A percentile compares a stretch with the other conserved stretches of the same genome.
These are phyloP conservation scores for Ceratonia siliqua DNA, from an alignment of 306 rosid genomes.

Conservation along the genomic window DNA sequence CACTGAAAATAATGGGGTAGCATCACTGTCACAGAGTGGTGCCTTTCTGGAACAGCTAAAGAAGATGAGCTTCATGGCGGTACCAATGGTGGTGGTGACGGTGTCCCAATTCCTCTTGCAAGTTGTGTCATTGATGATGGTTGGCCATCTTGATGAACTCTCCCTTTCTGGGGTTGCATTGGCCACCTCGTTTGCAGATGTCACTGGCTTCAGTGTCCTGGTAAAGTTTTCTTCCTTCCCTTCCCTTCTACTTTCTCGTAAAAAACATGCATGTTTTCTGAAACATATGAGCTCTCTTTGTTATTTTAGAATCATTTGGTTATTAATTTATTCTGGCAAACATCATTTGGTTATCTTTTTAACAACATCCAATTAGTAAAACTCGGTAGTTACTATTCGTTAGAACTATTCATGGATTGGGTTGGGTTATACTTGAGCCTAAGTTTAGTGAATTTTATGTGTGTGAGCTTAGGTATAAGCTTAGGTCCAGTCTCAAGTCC, in stretches of 20 bases:
- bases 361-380: no score
- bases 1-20: background rate
- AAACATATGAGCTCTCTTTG: background rate
- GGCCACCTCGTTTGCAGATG: slow-evolving; percentile 34
- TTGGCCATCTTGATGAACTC: slow-evolving; percentile 30
- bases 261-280: background rate
- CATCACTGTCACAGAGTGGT: background rate
- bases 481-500: no score
- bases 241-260: background rate
- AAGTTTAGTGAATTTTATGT: no score
- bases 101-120: slow-evolving; percentile 31
- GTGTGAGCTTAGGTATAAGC: no score
- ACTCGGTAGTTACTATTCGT: no score
- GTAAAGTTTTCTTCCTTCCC: background rate
- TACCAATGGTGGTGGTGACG: slow-evolving; percentile 38
- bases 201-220: slow-evolving; percentile 35
- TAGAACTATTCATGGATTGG: no score
- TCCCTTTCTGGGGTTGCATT: slow-evolving; percentile 35
- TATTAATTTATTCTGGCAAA: no score
- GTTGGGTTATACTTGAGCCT: no score
- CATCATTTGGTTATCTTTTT: no score
- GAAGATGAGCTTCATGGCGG: slow-evolving; percentile 26
- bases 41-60: slow-evolving; percentile 14
- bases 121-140: slow-evolving; percentile 34
- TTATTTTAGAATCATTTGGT: no score